Evolutionary conservation across 768 basidiomycete species (phyloP).

Genomic region (Lactarius hengduanensis): DNA sequence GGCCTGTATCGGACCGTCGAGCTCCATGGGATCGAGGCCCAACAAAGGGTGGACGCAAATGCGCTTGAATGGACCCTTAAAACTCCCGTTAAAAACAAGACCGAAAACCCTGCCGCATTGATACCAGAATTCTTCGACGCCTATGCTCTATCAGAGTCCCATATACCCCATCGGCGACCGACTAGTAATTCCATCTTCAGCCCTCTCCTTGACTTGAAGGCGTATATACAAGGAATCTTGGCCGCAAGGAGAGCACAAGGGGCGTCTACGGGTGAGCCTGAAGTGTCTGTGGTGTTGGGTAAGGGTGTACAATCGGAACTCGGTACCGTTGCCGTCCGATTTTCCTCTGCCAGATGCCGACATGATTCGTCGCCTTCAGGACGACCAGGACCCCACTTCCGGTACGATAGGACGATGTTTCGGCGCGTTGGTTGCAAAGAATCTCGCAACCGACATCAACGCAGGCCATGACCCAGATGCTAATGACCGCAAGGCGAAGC

Average conservation of each 20-base stretch:
- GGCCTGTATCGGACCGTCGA: constrained; percentile 5
- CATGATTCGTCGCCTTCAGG: not conserved
- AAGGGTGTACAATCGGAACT: not conserved
- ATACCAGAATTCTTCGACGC: constrained; percentile 10
- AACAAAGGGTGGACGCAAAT: not conserved
- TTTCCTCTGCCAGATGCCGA: no score
- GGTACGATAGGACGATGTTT: not conserved
- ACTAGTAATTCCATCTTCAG: not conserved
- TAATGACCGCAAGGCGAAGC: not conserved
- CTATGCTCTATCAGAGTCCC: not conserved
- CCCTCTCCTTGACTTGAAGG: not conserved
- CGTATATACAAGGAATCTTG: not conserved
- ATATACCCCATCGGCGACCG: not conserved
- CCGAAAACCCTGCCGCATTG: not conserved
- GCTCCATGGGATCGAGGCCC: not conserved
- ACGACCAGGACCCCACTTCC: not conserved
- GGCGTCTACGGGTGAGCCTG: constrained; percentile 6
- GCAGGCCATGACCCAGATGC: no score
- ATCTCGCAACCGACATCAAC: not conserved
- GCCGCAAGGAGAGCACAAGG: no score
- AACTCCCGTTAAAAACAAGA: not conserved
- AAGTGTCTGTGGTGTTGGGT: constrained; percentile 11
- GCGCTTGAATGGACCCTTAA: constrained; percentile 13
- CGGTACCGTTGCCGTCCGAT: no score
- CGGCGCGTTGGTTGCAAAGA: not conserved